phyloP scores from a whole-genome alignment of 352 stramenopile genomes.

The Pythium sp. region DNA sequence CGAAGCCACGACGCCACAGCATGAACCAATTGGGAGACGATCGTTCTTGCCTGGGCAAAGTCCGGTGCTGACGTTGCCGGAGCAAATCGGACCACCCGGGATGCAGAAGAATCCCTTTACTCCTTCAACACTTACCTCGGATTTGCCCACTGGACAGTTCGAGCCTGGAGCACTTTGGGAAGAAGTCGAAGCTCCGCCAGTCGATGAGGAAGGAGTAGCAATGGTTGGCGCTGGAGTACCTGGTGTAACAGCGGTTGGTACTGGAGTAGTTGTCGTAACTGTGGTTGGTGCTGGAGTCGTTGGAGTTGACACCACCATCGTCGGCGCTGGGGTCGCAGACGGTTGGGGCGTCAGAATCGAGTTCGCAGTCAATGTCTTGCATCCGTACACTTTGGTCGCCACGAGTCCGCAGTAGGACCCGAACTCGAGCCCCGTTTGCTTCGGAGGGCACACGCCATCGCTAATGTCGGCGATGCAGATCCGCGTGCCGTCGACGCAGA shows the following conservation, averaged over 20 bases:
- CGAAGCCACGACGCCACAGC: slow-evolving; percentile 18
- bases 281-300: neutral
- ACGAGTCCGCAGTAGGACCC: slow-evolving; percentile 23
- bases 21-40: slow-evolving; percentile 17
- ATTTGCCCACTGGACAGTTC: slow-evolving; percentile 1
- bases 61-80: slow-evolving; percentile 9
- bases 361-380: slow-evolving; percentile 13
- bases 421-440: slow-evolving; percentile 16
- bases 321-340: slow-evolving; percentile 1
- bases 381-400: slow-evolving; percentile 18
- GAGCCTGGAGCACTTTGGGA: neutral
- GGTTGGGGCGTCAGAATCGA: neutral
- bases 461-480: slow-evolving; percentile 18
- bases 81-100: slow-evolving; percentile 10
- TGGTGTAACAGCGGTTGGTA: neutral
- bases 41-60: slow-evolving; percentile 11
- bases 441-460: slow-evolving; percentile 12
- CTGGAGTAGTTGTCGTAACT: neutral
- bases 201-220: neutral
- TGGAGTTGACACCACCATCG: neutral
- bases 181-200: neutral
- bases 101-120: slow-evolving; percentile 18
- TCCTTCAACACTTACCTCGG: slow-evolving; percentile 12
- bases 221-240: neutral
- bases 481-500: slow-evolving; percentile 13